A percentile compares a stretch with the other conserved stretches of the same genome.
These are phyloP conservation scores for Calophaca sinica DNA, from an alignment of 306 rosid genomes.

Conservation along the genomic window DNA sequence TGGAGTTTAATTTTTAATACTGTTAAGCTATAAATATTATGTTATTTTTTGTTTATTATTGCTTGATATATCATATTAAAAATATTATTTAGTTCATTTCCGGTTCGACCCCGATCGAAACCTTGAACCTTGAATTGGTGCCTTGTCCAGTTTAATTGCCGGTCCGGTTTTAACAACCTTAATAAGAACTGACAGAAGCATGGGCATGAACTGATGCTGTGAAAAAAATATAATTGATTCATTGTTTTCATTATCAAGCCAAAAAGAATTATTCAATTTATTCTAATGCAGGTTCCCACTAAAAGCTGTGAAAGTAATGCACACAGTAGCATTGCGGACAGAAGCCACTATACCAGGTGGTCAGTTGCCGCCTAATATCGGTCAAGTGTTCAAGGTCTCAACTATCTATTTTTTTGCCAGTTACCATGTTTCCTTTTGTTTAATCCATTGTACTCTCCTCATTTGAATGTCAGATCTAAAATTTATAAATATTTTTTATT, in stretches of 20 bases:
- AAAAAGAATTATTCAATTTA: slow-evolving; percentile 30
- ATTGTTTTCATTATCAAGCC: neutral
- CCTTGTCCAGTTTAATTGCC: too few relatives aligned
- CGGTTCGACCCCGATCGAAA: too few relatives aligned
- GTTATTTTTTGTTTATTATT: too few relatives aligned
- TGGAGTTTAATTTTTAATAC: too few relatives aligned
- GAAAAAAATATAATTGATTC: neutral
- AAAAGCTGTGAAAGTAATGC: slow-evolving; percentile 98
- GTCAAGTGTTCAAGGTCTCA: slow-evolving; percentile 92
- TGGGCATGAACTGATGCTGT: neutral
- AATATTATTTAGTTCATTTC: too few relatives aligned
- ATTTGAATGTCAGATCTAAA: slow-evolving; percentile 30
- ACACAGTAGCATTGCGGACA: slow-evolving; percentile 92
- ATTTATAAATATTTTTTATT: slow-evolving; percentile 22
- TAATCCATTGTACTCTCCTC: neutral
- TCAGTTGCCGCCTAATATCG: slow-evolving; percentile 80
- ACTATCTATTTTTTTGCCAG: neutral
- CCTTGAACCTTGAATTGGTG: too few relatives aligned
- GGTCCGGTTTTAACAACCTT: too few relatives aligned
- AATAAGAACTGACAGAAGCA: too few relatives aligned
- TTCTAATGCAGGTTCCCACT: slow-evolving; percentile 72
- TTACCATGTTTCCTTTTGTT: neutral
- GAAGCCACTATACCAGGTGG: slow-evolving; percentile 87
- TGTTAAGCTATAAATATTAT: too few relatives aligned
- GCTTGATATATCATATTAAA: too few relatives aligned